Conservation (phyloP, 1,284 basidiomycete species). For the Ustilago lituana region DNA sequence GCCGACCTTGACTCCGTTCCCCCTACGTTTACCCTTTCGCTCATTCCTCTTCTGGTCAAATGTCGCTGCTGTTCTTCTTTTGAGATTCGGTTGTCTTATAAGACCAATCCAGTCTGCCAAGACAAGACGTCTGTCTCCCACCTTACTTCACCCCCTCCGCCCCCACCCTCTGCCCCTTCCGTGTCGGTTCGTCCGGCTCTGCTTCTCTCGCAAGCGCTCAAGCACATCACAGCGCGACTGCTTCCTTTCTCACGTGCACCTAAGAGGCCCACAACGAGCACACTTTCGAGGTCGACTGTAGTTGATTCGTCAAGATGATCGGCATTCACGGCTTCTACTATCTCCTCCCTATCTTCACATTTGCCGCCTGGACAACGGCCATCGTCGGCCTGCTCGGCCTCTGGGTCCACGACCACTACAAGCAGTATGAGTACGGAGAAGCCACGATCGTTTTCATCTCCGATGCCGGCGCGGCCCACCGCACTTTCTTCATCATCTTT, state of each 20-base stretch:
- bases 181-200: conserved; percentile 1
- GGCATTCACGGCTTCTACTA: conserved; percentile 46
- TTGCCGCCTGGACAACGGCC: conserved; percentile 49
- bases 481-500: conserved; percentile 60
- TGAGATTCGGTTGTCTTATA: no score
- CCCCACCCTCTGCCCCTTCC: no score
- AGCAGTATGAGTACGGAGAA: conserved; percentile 66
- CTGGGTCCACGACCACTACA: conserved; percentile 68
- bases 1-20: no score
- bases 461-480: conserved; percentile 69
- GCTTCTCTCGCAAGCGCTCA: no score
- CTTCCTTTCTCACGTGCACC: no score
- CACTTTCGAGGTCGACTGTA: no score
- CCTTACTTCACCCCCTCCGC: neutral
- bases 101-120: no score
- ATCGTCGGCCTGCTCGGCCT: conserved; percentile 65
- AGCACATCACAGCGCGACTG: no score
- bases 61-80: no score
- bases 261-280: no score
- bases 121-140: neutral
- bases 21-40: no score
- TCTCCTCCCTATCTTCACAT: conserved; percentile 50
- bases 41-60: no score
- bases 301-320: conserved; percentile 17
- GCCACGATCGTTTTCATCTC: conserved; percentile 69